Evolutionary conservation across 2,329 filamentous ascomycete species (phyloP).

Genomic region (Passalora sequoiae): DNA sequence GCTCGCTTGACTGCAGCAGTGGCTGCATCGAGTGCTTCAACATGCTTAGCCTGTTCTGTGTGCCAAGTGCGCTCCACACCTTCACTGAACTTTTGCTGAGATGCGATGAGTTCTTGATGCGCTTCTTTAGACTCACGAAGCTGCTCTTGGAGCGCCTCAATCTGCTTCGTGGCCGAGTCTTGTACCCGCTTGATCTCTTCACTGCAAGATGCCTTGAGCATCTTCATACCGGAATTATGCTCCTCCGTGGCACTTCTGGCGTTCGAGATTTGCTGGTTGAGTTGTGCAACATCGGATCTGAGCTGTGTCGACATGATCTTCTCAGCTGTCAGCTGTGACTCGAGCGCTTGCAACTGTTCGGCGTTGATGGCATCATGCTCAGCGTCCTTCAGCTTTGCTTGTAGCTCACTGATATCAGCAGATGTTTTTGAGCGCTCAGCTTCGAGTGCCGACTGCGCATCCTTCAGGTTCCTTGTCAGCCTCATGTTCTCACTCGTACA

Average conservation of each 20-base stretch:
- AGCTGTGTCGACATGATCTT: no score
- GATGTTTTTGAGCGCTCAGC: not conserved
- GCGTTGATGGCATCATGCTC: no score
- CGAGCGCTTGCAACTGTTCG: no score
- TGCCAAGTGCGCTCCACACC: not conserved
- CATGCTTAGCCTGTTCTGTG: not conserved
- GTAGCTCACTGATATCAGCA: no score
- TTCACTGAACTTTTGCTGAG: no score
- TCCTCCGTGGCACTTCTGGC: not conserved
- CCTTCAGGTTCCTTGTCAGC: not conserved
- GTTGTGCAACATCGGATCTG: no score
- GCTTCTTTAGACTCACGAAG: slow-evolving; percentile 3
- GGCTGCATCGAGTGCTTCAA: slow-evolving; percentile 5
- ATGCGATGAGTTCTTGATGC: not conserved
- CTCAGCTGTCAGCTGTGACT: no score
- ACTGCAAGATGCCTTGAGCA: slow-evolving; percentile 2
- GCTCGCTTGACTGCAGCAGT: slow-evolving; percentile 1
- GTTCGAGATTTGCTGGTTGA: not conserved
- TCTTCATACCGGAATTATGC: not conserved
- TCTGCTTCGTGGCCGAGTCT: not conserved
- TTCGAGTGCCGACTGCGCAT: not conserved
- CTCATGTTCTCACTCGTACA: no score
- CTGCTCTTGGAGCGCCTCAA: slow-evolving; percentile 3
- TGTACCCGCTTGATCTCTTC: not conserved
- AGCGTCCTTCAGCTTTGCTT: no score